Base-by-base conservation (phyloP, 176 grass and related monocot species). In the Themeda triandra region DNA sequence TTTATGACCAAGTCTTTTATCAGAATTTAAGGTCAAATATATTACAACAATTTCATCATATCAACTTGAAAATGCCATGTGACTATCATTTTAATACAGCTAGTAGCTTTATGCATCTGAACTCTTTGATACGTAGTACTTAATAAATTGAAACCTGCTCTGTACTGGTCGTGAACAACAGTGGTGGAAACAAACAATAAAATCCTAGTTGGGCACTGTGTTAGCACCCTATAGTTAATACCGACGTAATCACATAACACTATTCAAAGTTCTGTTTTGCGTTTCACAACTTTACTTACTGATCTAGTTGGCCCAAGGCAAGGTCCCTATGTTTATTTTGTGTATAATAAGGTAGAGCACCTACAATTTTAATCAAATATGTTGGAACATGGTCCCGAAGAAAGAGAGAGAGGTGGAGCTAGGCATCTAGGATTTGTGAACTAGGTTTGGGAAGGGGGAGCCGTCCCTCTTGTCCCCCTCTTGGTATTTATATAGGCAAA, bases 11-110 rank as follows among this genome's bases (percentile, higher is more conserved):
- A n/a, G n/a, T n/a, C n/a, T n/a, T n/a, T n/a, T n/a, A n/a, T n/a
- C n/a, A n/a, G 2, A 77, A 64, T 86, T 68, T 82, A 79, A 66
- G 8, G 15, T 37, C 35, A 65, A 82, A 53, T 27, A 30, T 73
- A 76, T 78, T 48, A 69, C 59, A 77, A 41, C 51, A 41, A 63
- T 69, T 54, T 84, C 46, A 23, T 41, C 36, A 36, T 72, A 37
- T 8, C 53, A 64, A 78, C 63, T 69, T 69, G 63, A 74, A 80
- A 75, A 36, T 71, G 82, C 71, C 46, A 68, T 75, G 31, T 60
- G 62, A 25, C 18, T 54, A 33, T 45, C 53, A 35, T 69, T 73
- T 58, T 21, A 35, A 69, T 67, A 42, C 31, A 60, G 35, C 67
- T 72, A 73, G 73, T 75, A 79, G 32, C 66, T 63, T 81, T 66